Conservation (phyloP, 2,329 filamentous ascomycete species). For the Phialemoniopsis sp. region DNA sequence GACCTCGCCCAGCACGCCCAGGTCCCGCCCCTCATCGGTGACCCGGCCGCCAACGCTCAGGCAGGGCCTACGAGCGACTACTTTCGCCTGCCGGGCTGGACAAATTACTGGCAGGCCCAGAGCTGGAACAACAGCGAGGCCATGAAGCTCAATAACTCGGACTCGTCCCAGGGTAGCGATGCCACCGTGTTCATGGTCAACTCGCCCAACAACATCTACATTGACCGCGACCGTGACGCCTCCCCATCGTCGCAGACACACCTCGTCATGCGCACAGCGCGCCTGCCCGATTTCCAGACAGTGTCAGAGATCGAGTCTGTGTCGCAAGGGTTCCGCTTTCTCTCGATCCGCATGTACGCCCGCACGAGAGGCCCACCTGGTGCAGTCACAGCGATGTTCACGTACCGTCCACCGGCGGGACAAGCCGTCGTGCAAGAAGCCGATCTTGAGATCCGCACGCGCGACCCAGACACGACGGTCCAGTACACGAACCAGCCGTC, state of each 20-base stretch:
- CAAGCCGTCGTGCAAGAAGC: constrained; percentile 15
- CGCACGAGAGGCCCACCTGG: constrained; percentile 22
- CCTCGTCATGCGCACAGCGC: constrained; percentile 26
- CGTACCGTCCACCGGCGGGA: constrained; percentile 19
- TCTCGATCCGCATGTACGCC: constrained; percentile 25
- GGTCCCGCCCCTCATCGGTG: constrained; percentile 24
- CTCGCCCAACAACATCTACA: constrained; percentile 32
- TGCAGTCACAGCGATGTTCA: constrained; percentile 28
- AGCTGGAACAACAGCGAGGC: constrained; percentile 31
- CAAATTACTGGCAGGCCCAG: constrained; percentile 29
- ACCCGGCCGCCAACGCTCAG: constrained; percentile 17
- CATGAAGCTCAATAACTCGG: constrained; percentile 10
- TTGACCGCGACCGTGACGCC: background rate
- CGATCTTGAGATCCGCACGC: constrained; percentile 32
- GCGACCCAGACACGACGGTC: constrained; percentile 22
- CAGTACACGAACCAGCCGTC: constrained; percentile 47
- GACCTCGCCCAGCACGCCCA: constrained; percentile 31
- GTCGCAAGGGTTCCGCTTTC: constrained; percentile 18
- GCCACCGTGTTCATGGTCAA: constrained; percentile 30
- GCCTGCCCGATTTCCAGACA: constrained; percentile 20
- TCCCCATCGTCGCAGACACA: constrained; percentile 20
- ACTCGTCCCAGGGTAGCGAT: constrained; percentile 14
- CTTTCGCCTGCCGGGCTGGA: constrained; percentile 30
- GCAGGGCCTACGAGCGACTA: constrained; percentile 31
- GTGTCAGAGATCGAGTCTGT: constrained; percentile 22